These are phyloP conservation scores for Actinidia polygama DNA, from an alignment of 179 eudicot genomes.

Conservation along the genomic window DNA sequence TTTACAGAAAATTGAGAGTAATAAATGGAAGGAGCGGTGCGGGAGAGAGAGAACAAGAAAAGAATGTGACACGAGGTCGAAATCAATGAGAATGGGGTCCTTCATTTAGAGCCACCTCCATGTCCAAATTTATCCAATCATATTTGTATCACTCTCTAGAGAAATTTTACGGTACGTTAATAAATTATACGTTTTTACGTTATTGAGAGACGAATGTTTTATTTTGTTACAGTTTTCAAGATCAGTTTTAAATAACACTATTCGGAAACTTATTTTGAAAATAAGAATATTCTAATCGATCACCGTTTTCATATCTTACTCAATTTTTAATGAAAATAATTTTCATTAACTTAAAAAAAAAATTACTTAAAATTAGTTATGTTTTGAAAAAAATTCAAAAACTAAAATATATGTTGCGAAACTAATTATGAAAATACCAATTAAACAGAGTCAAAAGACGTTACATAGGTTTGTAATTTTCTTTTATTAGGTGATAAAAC, in stretches of 20 bases:
- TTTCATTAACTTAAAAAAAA: no score
- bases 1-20: background rate
- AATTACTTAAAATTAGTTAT: no score
- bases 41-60: background rate
- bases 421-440: background rate
- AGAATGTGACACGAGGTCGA: background rate
- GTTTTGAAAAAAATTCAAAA: no score
- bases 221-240: background rate
- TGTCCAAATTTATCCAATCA: background rate
- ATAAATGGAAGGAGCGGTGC: constrained; percentile 11
- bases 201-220: background rate
- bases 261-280: background rate
- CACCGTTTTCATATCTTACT: no score
- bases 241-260: background rate
- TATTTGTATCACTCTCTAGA: background rate
- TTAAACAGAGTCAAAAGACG: background rate
- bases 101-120: background rate
- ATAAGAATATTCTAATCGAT: background rate
- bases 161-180: background rate
- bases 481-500: no score
- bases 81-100: constrained; percentile 12
- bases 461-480: background rate
- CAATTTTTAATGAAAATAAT: no score
- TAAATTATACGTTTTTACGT: background rate
- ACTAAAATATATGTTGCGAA: no score